Evolutionary conservation across 2,329 filamentous ascomycete species (phyloP).

Genomic region (Exophiala xenobiotica): DNA sequence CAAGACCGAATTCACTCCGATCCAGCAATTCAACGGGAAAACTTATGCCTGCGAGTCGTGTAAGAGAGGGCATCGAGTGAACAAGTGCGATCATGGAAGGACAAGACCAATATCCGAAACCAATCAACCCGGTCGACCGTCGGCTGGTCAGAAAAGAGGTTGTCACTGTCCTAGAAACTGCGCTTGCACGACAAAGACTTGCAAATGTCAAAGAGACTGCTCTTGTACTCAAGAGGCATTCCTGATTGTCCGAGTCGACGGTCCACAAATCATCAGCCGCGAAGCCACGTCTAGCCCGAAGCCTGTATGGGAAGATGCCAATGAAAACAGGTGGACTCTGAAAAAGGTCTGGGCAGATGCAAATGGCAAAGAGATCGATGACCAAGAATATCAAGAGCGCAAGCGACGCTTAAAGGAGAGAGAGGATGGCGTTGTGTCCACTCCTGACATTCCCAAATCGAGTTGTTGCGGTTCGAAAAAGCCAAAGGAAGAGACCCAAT

Average conservation of each 20-base stretch:
- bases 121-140: slow-evolving; percentile 29
- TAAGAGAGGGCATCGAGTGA: slow-evolving; percentile 30
- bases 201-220: slow-evolving; percentile 28
- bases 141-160: slow-evolving; percentile 26
- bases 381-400: slow-evolving; percentile 23
- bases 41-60: slow-evolving; percentile 31
- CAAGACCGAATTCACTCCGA: slow-evolving; percentile 19
- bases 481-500: slow-evolving; percentile 13
- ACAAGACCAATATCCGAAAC: slow-evolving; percentile 27
- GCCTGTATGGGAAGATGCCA: slow-evolving; percentile 26
- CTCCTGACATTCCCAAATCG: slow-evolving; percentile 5
- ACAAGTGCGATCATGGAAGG: slow-evolving; percentile 30
- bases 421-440: slow-evolving; percentile 16
- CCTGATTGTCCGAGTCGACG: slow-evolving; percentile 24
- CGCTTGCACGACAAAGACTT: slow-evolving; percentile 28
- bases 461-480: slow-evolving; percentile 22
- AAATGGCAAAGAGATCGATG: slow-evolving; percentile 26
- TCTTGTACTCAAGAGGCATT: slow-evolving; percentile 28
- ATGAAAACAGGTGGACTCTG: slow-evolving; percentile 26
- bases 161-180: slow-evolving; percentile 29
- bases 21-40: slow-evolving; percentile 29
- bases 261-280: slow-evolving; percentile 13
- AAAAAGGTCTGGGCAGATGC: slow-evolving; percentile 29
- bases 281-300: slow-evolving; percentile 25
- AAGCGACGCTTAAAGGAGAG: slow-evolving; percentile 23